Percentiles rank a stretch among this genome's conserved stretches.
Evolutionary conservation across 805 yeast species (phyloP).

Genomic region (Candida cerambycidarum): DNA sequence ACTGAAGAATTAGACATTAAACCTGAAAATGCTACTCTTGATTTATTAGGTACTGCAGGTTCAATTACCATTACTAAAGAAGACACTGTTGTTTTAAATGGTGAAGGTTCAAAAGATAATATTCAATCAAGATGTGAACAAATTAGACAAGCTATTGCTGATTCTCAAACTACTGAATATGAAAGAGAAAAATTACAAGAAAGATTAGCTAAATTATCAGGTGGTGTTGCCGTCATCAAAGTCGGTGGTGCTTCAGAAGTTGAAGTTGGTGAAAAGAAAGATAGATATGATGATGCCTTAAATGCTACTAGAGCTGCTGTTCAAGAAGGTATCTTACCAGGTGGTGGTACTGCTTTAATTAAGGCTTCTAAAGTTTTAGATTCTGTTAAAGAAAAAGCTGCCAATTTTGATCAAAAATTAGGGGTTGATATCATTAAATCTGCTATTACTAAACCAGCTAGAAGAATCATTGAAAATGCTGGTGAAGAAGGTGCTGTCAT

Average conservation of each 20-base stretch:
- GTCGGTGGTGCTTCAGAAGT: conserved; percentile 98
- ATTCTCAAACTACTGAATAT: conserved; percentile 77
- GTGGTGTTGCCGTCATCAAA: conserved; percentile 97
- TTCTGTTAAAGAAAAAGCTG: conserved; percentile 59
- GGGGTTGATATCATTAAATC: conserved; percentile 92
- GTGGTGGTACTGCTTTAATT: conserved; percentile 97
- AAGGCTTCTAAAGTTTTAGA: conserved; percentile 84
- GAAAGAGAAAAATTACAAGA: conserved; percentile 97
- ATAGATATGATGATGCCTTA: conserved; percentile 96
- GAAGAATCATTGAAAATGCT: conserved; percentile 92
- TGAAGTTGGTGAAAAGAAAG: conserved; percentile 99
- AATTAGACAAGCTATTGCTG: conserved; percentile 78
- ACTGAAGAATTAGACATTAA: conserved; percentile 94
- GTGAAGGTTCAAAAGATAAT: conserved; percentile 82
- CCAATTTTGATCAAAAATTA: conserved; percentile 91
- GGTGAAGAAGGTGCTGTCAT: conserved; percentile 97
- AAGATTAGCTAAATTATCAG: conserved; percentile 93
- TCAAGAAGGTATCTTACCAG: conserved; percentile 97
- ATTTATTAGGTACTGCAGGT: conserved; percentile 87
- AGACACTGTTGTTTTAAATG: conserved; percentile 91
- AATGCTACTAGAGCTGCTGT: conserved; percentile 99
- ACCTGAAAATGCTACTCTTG: conserved; percentile 91
- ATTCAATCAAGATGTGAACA: conserved; percentile 89
- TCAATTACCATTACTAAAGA: conserved; percentile 91
- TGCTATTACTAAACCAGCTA: conserved; percentile 94